Conservation (phyloP, 495 filamentous ascomycete genomes). For the Amorphotheca resinae region DNA sequence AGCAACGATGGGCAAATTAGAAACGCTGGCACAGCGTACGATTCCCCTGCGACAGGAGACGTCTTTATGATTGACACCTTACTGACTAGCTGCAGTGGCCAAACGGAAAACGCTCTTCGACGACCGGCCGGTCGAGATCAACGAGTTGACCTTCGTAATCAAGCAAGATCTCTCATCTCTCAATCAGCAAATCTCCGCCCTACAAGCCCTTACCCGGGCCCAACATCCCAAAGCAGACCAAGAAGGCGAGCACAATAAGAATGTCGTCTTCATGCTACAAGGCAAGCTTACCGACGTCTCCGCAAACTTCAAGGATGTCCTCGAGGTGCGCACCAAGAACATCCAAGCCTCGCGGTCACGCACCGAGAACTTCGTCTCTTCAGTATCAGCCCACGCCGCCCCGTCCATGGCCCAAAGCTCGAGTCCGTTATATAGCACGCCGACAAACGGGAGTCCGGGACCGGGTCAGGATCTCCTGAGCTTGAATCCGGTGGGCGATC, state of each 20-base stretch:
- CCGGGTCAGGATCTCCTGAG: slow-evolving; percentile 63
- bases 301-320: slow-evolving; percentile 91
- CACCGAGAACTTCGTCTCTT: slow-evolving; percentile 93
- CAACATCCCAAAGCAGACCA: slow-evolving; percentile 73
- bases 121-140: slow-evolving; percentile 91
- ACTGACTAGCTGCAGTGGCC: slow-evolving; percentile 46
- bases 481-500: slow-evolving; percentile 76
- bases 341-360: slow-evolving; percentile 86
- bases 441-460: slow-evolving; percentile 44
- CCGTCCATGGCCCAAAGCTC: slow-evolving; percentile 49
- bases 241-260: slow-evolving; percentile 94
- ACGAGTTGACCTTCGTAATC: slow-evolving; percentile 89
- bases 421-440: slow-evolving; percentile 80
- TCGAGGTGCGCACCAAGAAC: slow-evolving; percentile 95
- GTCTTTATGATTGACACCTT: not conserved
- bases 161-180: slow-evolving; percentile 90
- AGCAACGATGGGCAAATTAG: slow-evolving; percentile 84
- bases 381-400: slow-evolving; percentile 58
- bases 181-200: slow-evolving; percentile 70
- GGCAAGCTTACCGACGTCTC: slow-evolving; percentile 90
- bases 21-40: slow-evolving; percentile 77
- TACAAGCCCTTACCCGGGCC: slow-evolving; percentile 59
- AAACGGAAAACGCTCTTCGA: slow-evolving; percentile 96
- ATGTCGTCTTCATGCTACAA: slow-evolving; percentile 86
- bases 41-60: slow-evolving; percentile 6